These are phyloP conservation scores for Biscogniauxia sp. DNA, from an alignment of 2,329 filamentous ascomycete species.

Conservation along the genomic window DNA sequence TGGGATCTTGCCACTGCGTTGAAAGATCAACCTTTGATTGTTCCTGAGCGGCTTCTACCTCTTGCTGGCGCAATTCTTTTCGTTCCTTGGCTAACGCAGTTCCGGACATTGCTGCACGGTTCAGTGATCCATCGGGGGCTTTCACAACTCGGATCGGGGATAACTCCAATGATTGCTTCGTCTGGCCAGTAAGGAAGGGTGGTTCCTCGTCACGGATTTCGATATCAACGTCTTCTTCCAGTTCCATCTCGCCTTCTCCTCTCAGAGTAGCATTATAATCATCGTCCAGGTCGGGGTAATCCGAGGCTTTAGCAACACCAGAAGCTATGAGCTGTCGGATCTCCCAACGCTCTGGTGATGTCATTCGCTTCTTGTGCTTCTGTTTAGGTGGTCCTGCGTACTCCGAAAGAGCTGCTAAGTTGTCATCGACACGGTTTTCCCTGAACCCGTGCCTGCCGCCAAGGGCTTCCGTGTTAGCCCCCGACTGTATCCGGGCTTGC, in stretches of 20 bases:
- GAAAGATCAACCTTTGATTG: slow-evolving; percentile 79
- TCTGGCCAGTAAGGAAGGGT: slow-evolving; percentile 92
- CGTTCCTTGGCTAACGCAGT: slow-evolving; percentile 86
- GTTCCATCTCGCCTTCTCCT: slow-evolving; percentile 82
- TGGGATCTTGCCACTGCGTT: slow-evolving; percentile 94
- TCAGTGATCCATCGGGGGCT: slow-evolving; percentile 96
- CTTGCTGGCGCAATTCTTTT: slow-evolving; percentile 83
- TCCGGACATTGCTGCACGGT: slow-evolving; percentile 92
- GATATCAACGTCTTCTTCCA: slow-evolving; percentile 96
- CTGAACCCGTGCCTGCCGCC: slow-evolving; percentile 57
- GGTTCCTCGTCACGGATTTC: slow-evolving; percentile 96
- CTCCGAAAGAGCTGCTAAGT: slow-evolving; percentile 62
- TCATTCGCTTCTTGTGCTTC: slow-evolving; percentile 89
- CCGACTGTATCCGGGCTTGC: slow-evolving; percentile 75
- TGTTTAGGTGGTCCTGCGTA: slow-evolving; percentile 53
- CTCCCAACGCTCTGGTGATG: slow-evolving; percentile 95
- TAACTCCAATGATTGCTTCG: slow-evolving; percentile 90
- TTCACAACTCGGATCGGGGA: slow-evolving; percentile 97
- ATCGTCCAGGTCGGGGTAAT: slow-evolving; percentile 92
- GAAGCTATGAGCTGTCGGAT: slow-evolving; percentile 95
- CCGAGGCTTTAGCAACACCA: slow-evolving; percentile 85
- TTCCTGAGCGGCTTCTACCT: slow-evolving; percentile 74
- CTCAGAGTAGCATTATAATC: slow-evolving; percentile 87
- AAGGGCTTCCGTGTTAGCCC: slow-evolving; percentile 83
- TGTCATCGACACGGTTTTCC: slow-evolving; percentile 37